Base-by-base conservation (phyloP, 2,329 filamentous ascomycete species). In the Fusarium sp. region DNA sequence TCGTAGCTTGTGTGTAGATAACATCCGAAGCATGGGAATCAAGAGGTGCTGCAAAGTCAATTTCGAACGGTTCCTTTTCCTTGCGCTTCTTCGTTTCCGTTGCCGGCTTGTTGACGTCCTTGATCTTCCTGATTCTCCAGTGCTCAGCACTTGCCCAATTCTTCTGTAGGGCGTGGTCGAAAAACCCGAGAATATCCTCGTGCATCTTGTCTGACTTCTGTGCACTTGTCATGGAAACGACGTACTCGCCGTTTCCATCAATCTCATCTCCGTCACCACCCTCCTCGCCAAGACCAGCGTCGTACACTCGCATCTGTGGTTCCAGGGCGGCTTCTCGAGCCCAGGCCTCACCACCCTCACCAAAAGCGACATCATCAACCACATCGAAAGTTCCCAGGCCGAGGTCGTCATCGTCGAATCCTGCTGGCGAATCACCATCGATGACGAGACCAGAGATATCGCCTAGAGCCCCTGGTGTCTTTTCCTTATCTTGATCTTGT, bases 81-180 rank as follows among this genome's bases (percentile, higher is more conserved):
- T 97, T 98, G 67, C 94, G 88, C 73, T 90, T 88, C 67, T 87
- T 90, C 75, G 78, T 86, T 51, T 81, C 79, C 15, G 87, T 83
- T 10, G 86, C 82, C 9, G 88, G 84, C 78, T 94, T 94, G 73
- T 84, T 86, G 74, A 85, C 81, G 68, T 90, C 89, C 75, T 98
- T 98, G 79, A 99, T 96, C 75, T 94, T 93, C 66, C 92, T 88
- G 76, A 99, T 98, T 71, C 95, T 91, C 96, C 96, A 99, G 79
- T 99, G 96, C 78, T 98, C 96, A n/a, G 96, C 95, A 48, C 94
- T 96, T 7, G 92, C 91, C 95, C 96, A 99, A 75, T 97, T 97
- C 85, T 97, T 98, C 77, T 96, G 93, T 43, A 98, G 82, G 4
- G 95, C 94, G 75, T 97, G 93, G 78, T 99, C 96, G 76, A 99